phyloP scores from a whole-genome alignment of 164 flowering plant species.

The Liriodendron chinense region DNA sequence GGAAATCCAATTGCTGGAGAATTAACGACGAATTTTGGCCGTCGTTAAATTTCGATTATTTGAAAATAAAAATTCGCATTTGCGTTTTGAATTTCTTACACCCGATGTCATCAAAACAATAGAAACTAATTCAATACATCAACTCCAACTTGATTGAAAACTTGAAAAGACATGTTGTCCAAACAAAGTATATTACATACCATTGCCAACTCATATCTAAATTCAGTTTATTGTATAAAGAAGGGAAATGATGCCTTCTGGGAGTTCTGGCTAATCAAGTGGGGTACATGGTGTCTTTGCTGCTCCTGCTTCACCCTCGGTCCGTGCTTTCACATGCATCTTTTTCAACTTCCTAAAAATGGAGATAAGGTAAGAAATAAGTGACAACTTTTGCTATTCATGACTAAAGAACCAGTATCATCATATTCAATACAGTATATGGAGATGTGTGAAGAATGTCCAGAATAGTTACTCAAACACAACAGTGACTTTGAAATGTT shows the following conservation, averaged over 20 bases:
- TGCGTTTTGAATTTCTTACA: too few species aligned
- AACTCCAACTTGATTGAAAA: too few species aligned
- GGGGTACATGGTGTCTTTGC: constrained; percentile 86
- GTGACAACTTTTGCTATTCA: neutral
- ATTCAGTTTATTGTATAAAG: neutral
- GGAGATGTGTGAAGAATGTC: neutral
- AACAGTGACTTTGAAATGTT: too few species aligned
- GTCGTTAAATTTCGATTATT: too few species aligned
- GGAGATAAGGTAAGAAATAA: neutral
- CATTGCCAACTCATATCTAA: too few species aligned
- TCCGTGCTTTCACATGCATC: constrained; percentile 76
- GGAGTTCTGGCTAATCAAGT: constrained; percentile 81
- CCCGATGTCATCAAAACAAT: too few species aligned
- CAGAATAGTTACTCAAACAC: neutral
- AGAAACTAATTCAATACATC: too few species aligned
- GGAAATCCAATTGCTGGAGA: too few species aligned
- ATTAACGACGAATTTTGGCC: too few species aligned
- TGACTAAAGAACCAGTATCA: neutral
- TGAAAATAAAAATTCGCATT: too few species aligned
- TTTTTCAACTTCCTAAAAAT: constrained; percentile 73
- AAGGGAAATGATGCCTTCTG: constrained; percentile 54
- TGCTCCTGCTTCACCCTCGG: constrained; percentile 88
- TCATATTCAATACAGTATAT: neutral
- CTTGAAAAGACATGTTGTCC: too few species aligned
- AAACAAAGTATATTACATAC: too few species aligned